Conservation (phyloP, 2,329 filamentous ascomycete genomes). For the Colletotrichum spaethianum region DNA sequence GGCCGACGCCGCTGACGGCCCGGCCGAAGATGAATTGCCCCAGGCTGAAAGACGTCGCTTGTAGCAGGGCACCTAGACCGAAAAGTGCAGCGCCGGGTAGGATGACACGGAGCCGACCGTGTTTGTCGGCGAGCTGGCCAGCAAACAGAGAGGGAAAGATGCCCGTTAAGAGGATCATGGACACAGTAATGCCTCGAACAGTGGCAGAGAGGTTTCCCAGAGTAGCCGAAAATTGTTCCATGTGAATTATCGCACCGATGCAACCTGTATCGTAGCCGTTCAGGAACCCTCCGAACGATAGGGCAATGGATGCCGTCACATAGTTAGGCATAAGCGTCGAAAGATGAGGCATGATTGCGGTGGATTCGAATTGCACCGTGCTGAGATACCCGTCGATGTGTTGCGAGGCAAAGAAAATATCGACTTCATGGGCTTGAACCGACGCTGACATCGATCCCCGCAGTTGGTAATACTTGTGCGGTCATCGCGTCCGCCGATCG, state of each 20-base stretch:
- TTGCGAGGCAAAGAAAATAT: background rate
- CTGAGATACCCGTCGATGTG: background rate
- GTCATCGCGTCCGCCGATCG: background rate
- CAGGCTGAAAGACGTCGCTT: constrained; percentile 62
- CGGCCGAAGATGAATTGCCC: constrained; percentile 69
- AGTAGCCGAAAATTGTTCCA: constrained; percentile 49
- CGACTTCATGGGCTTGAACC: background rate
- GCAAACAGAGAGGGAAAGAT: constrained; percentile 71
- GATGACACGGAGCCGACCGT: constrained; percentile 65
- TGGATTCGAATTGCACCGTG: too few species aligned
- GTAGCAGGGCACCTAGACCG: constrained; percentile 65
- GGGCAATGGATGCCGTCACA: constrained; percentile 49
- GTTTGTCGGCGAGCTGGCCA: constrained; percentile 65
- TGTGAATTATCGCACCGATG: constrained; percentile 52
- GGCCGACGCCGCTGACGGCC: constrained; percentile 69
- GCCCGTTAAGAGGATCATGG: constrained; percentile 71
- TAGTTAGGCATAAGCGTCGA: constrained; percentile 48
- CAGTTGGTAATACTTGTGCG: background rate
- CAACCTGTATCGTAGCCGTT: constrained; percentile 55
- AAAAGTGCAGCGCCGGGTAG: constrained; percentile 65
- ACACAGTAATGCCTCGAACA: constrained; percentile 71
- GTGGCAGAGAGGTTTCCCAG: constrained; percentile 65
- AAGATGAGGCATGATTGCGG: background rate
- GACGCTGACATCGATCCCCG: background rate
- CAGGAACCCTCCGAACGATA: constrained; percentile 52